These are phyloP conservation scores for Podospora conica DNA, from an alignment of 495 filamentous ascomycete species.

Conservation along the genomic window DNA sequence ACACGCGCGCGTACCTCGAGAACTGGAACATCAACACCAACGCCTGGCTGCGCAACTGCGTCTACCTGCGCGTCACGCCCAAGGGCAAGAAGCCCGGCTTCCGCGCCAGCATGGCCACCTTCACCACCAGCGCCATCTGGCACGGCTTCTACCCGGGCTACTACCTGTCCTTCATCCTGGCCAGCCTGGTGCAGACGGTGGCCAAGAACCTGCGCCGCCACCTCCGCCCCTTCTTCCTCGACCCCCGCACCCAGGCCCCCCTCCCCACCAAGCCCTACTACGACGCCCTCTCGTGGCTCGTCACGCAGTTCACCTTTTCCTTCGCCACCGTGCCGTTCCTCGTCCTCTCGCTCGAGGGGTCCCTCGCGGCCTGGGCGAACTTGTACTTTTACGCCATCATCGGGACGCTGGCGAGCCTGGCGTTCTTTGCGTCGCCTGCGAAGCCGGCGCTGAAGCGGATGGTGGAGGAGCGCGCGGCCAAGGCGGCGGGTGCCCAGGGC, in stretches of 20 bases:
- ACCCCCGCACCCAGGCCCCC: conserved; percentile 56
- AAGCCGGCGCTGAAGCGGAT: conserved; percentile 53
- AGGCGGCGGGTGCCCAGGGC: conserved; percentile 21
- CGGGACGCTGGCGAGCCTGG: conserved; percentile 55
- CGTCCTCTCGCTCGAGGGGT: conserved; percentile 60
- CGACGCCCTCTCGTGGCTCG: conserved; percentile 71
- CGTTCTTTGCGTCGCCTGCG: conserved; percentile 74
- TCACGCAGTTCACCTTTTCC: conserved; percentile 76
- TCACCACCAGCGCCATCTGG: conserved; percentile 91
- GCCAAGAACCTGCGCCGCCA: conserved; percentile 91
- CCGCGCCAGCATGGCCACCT: conserved; percentile 88
- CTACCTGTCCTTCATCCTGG: conserved; percentile 84
- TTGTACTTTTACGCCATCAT: conserved; percentile 86
- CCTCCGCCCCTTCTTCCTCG: conserved; percentile 88
- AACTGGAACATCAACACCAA: conserved; percentile 99
- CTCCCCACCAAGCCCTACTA: conserved; percentile 75
- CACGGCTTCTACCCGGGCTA: conserved; percentile 98
- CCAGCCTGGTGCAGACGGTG: conserved; percentile 81
- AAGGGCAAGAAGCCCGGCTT: conserved; percentile 96
- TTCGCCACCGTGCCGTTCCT: conserved; percentile 82
- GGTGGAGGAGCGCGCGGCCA: conserved; percentile 52
- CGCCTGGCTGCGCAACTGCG: conserved; percentile 90
- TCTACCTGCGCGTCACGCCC: conserved; percentile 92
- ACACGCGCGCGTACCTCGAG: conserved; percentile 78
- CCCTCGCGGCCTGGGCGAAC: conserved; percentile 67